phyloP scores from a whole-genome alignment of 352 stramenopile species.

The Pythium scleroteichum region DNA sequence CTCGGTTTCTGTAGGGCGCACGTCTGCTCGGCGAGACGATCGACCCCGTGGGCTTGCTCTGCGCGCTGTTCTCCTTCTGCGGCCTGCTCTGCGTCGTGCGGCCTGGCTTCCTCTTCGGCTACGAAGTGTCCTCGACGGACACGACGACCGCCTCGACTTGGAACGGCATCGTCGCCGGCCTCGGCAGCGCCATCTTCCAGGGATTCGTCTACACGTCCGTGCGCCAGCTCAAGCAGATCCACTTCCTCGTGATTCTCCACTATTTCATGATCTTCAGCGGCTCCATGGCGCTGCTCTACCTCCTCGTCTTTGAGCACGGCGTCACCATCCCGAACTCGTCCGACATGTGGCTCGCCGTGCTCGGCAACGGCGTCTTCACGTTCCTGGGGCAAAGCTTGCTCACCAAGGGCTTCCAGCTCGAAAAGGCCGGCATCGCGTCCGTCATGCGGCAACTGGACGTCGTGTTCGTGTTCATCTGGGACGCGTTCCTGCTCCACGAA shows the following conservation, averaged over 20 bases:
- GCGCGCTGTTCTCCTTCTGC: too few species aligned
- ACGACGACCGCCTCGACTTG: background rate
- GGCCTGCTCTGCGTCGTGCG: too few species aligned
- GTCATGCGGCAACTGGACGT: conserved; percentile 50
- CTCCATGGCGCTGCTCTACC: background rate
- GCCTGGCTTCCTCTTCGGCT: too few species aligned
- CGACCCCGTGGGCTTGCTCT: too few species aligned
- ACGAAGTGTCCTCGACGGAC: background rate
- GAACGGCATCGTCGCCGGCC: background rate
- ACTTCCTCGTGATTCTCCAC: background rate
- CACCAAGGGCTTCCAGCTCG: conserved; percentile 48
- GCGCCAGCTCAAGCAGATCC: background rate
- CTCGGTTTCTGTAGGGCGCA: too few species aligned
- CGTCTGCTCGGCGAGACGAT: too few species aligned
- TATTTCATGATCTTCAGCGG: background rate
- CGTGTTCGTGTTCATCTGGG: conserved; percentile 53
- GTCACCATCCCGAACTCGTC: background rate
- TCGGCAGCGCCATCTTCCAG: background rate
- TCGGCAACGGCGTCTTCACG: background rate
- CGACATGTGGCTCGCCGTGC: background rate
- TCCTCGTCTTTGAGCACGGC: background rate
- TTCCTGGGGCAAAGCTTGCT: background rate
- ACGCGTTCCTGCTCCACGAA: conserved; percentile 37
- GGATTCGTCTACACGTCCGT: background rate
- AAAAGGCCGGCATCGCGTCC: conserved; percentile 43